Percentiles rank a stretch among this genome's conserved stretches.
phyloP scores from a whole-genome alignment of 2,329 filamentous ascomycete species.

The Sclerotinia subarctica region DNA sequence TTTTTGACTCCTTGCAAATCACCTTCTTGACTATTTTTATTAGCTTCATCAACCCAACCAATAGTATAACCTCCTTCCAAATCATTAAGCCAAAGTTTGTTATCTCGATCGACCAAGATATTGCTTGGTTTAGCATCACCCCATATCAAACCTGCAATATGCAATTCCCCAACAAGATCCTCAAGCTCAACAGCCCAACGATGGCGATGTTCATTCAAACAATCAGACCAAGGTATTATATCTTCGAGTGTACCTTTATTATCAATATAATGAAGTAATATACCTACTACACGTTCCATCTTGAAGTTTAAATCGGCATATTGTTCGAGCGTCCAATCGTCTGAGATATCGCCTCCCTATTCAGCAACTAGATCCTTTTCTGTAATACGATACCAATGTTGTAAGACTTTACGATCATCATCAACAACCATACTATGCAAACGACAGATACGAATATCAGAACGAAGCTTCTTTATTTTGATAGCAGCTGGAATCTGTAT shows the following conservation, averaged over 20 bases:
- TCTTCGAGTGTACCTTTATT: background rate
- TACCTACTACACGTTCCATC: background rate
- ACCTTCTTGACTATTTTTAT: background rate
- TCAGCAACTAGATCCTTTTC: background rate
- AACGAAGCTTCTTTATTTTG: background rate
- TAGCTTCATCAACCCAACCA: background rate
- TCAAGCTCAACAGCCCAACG: background rate
- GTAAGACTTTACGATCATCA: background rate
- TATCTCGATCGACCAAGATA: background rate
- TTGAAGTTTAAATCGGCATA: too few species aligned
- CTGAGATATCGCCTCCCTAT: background rate
- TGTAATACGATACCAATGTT: too few species aligned
- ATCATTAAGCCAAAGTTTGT: slow-evolving; percentile 7
- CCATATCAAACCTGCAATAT: too few species aligned
- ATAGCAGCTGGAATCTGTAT: background rate
- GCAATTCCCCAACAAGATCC: background rate
- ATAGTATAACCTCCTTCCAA: background rate
- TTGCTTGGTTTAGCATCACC: too few species aligned
- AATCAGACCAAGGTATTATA: background rate
- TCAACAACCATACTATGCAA: background rate
- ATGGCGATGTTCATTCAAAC: background rate
- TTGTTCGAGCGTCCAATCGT: too few species aligned
- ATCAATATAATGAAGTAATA: background rate
- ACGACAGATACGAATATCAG: background rate
- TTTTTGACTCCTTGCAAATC: slow-evolving; percentile 1